phyloP scores from a whole-genome alignment of 176 grass and related monocot species.

The Rhynchospora breviuscula region DNA sequence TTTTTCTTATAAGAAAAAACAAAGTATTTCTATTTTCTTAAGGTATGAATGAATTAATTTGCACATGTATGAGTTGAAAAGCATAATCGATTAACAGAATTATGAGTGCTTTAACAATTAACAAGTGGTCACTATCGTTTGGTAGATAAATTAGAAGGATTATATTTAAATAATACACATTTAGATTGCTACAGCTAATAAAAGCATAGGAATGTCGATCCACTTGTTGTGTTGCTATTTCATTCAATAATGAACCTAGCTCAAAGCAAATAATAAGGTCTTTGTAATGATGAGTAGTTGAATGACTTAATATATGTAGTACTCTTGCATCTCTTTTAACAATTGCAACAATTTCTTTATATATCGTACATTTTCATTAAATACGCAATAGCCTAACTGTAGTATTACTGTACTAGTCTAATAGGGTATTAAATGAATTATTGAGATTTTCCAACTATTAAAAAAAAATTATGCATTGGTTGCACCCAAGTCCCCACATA shows the following conservation, averaged over 20 bases:
- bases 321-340: no score
- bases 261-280: not conserved
- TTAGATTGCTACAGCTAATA: not conserved
- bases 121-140: not conserved
- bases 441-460: no score
- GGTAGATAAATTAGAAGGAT: not conserved
- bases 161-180: not conserved
- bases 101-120: not conserved
- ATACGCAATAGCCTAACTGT: no score
- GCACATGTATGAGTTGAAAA: not conserved
- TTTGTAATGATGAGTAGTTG: not conserved
- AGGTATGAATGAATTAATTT: not conserved
- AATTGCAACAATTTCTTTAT: no score
- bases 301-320: not conserved
- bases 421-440: no score
- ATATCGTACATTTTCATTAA: no score
- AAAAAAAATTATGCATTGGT: not conserved
- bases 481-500: no score
- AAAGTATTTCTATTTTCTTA: not conserved
- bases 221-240: not conserved
- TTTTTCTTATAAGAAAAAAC: no score
- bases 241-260: not conserved
- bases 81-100: no score
- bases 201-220: not conserved
- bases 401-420: no score